Base-by-base conservation (phyloP, 1,139 yeast species). In the Taiozyma sp. region DNA sequence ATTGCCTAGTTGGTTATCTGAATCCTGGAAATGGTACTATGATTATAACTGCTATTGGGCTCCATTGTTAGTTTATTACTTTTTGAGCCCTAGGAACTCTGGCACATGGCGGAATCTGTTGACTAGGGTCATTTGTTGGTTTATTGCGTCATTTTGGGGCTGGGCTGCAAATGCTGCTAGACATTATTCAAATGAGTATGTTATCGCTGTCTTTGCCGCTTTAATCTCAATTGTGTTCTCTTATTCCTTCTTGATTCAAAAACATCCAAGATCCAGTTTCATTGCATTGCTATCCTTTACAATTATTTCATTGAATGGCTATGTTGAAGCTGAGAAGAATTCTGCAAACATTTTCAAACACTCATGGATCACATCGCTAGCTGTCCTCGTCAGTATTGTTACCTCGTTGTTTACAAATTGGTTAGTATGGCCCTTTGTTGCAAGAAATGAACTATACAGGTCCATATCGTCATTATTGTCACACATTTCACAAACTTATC, bases 351-450 rank as follows among this genome's bases (percentile, higher is more conserved):
- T 71, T 27, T 71, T 72, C 70, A 64, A 69, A 48, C 62, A 63
- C 39, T 67, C 74, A 0, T 76, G 79, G 79, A 64, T 69, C 0
- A 66, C 73, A 0, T 70, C 75, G 4, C 50, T 72, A 3, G 65
- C 77, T 7, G 58, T 76, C 2, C 57, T 75, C 19, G 66, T 74
- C 23, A 76, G 79, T 8, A 60, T 75, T 7, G 41, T 69, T 12
- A 54, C 70, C 1, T 64, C 80, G 0, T 65, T 74, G 38, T 55
- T 72, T 2, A 63, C 74, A 4, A 74, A 72, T 51, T 76, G 80
- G 79, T 48, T 76, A 1, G 62, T 76, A 22, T 77, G 81, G 80
- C 78, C 81, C 1, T 75, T 75, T 58, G 69, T 69, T 24, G 78
- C 80, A 1, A 68, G 75, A 34, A 67, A 65, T 14, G 79, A 76